Base-by-base conservation (phyloP, 495 filamentous ascomycete species). In the Neurospora tetrasperma region DNA sequence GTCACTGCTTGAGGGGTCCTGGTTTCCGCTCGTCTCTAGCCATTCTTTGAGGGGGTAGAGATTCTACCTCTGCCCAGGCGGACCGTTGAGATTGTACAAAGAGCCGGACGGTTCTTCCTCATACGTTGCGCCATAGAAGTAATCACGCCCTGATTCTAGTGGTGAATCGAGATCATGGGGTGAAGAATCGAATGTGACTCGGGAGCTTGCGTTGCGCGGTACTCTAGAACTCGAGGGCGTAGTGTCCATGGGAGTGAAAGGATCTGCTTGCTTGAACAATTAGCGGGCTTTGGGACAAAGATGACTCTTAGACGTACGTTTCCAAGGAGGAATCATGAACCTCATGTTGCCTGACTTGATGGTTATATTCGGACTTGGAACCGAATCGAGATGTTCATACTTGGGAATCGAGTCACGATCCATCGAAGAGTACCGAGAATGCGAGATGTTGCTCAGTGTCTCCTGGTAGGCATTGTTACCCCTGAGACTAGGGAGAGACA, bases 41-140 rank as follows among this genome's bases (percentile, higher is more conserved):
- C 54, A 71, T 42, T 76, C 75, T 16, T 46, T 70, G 44, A 73
- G 73, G 11, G 75, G 75, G n/a, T 75, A 75, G 14, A 78, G 70
- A 27, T 76, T 69, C 71, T 40, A 70, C 35, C 70, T 66, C 31
- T 71, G 68, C 4, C 44, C 73, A 10, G 71, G 48, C 7, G 46
- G 12, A 9, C 39, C 16, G 70, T 70, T 27, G 69, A 8, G 18
- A 42, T 41, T 2, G 48, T 71, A 39, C 23, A 54, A 42, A 14
- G 69, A 43, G 18, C 27, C 27, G 27, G 54, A 3, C 3, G 27
- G 27, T 16, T 66, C 23, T 66, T 35, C 27, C 27, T 66, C 54
- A 4, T 66, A 66, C 54, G 6, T 66, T 6, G 27, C 14, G 27
- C 54, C 54, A 66, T 66, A 66, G 54, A 66, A 66, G 27, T 66